Evolutionary conservation across 2,329 filamentous ascomycete genomes (phyloP).

Genomic region (Ceratocystis ficicola): DNA sequence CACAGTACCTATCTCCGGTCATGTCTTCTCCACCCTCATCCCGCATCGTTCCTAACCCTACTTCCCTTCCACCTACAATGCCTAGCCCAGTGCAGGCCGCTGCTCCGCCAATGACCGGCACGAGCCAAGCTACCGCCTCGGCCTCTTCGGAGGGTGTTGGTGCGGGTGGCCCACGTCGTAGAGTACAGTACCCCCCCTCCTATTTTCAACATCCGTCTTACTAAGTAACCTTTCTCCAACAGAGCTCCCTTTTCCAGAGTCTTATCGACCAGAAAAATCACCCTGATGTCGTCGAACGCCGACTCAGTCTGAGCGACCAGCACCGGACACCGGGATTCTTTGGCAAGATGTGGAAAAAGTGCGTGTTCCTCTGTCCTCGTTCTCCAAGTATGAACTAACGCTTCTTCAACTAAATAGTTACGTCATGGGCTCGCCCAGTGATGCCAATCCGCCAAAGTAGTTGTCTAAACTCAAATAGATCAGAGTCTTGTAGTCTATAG

Average conservation of each 20-base stretch:
- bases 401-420: constrained; percentile 13
- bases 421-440: constrained; percentile 30
- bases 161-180: neutral
- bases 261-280: constrained; percentile 42
- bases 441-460: constrained; percentile 26
- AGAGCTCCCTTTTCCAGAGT: constrained; percentile 34
- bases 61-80: neutral
- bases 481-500: neutral
- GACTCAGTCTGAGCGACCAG: constrained; percentile 45
- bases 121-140: neutral
- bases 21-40: neutral
- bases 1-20: neutral
- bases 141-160: neutral
- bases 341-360: constrained; percentile 48
- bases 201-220: neutral
- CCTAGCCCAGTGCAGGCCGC: neutral
- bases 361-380: constrained; percentile 23
- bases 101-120: neutral
- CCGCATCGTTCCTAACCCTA: neutral
- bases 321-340: constrained; percentile 39
- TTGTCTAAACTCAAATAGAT: neutral
- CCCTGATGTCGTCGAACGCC: constrained; percentile 35
- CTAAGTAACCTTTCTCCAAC: neutral
- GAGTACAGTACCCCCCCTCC: neutral
- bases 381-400: neutral